phyloP scores from a whole-genome alignment of 2,329 filamentous ascomycete genomes.

The Fusarium sp. region DNA sequence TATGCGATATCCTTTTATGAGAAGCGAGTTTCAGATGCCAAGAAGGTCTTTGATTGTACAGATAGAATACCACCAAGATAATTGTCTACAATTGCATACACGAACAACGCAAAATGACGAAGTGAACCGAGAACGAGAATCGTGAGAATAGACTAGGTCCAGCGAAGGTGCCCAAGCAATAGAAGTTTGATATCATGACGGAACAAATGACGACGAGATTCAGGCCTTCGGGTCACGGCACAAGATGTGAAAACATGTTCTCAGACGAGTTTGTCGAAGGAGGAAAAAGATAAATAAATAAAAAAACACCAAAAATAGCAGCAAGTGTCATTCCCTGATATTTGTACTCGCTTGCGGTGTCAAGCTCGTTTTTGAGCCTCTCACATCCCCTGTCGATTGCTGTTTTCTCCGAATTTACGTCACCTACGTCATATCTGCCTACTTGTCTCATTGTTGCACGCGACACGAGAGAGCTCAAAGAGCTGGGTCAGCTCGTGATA shows the following conservation, averaged over 20 bases:
- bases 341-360: conserved; percentile 22
- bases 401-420: conserved; percentile 30
- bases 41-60: conserved; percentile 13
- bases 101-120: too few species aligned
- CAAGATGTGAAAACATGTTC: background rate
- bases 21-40: conserved; percentile 14
- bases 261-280: background rate
- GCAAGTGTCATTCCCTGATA: conserved; percentile 22
- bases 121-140: too few species aligned
- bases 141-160: too few species aligned
- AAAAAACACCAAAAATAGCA: conserved; percentile 21
- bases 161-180: too few species aligned
- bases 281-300: conserved; percentile 2
- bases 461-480: conserved; percentile 19
- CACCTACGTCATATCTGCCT: conserved; percentile 33
- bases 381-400: conserved; percentile 16
- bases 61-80: conserved; percentile 28
- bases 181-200: conserved; percentile 1
- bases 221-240: conserved; percentile 20
- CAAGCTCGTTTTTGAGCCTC: conserved; percentile 17
- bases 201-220: conserved; percentile 27
- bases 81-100: background rate
- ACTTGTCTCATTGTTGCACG: conserved; percentile 3
- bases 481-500: conserved; percentile 3
- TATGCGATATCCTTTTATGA: conserved; percentile 36